Base-by-base conservation (phyloP, 2,329 filamentous ascomycete genomes). In the Zymoseptoria tritici region DNA sequence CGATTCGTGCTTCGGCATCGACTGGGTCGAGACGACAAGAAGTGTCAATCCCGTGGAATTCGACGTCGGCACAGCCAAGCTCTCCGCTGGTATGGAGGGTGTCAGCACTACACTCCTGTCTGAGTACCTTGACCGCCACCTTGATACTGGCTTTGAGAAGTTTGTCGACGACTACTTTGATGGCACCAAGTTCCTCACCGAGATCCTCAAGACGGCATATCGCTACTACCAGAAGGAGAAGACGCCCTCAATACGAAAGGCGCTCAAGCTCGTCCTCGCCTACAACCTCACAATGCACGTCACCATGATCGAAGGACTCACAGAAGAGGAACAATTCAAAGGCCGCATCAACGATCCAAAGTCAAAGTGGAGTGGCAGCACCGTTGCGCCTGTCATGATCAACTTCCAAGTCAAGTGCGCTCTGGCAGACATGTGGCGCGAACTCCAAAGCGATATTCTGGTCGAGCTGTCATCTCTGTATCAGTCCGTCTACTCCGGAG, bases 351-450 rank as follows among this genome's bases (percentile, higher is more conserved):
- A 93, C 56, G 89, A 94, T 70, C 85, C 90, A 70, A 84, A 87
- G 57, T 96, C 91, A 66, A 94, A 90, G 74, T 97, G 88, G 81
- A 88, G 84, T 69, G 92, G 92, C 71, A 93, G 93, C 80, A 92
- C 88, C 42, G 86, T 96, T 64, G 93, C 93, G 16, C 93, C 93
- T 11, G 92, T 97, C 73, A 96, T 97, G 92, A 95, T 97, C 84
- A 97, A 97, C 81, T 97, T 97, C 84, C 91, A 97, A 79, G 91
- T 97, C 81, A 97, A 97, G 83, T 94, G 90, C 71, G 92, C 92
- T 57, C 87, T 97, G 78, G 93, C 92, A 66, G 91, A 95, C 71
- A 95, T 97, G 90, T 97, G 93, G 93, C 91, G 93, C 66, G 92
- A 96, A 76, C 81, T 97, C 60, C 92, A 97, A 75, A 96, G 95